phyloP scores from a whole-genome alignment of 2,329 filamentous ascomycete species.

The Tolypocladium guangdongense region DNA sequence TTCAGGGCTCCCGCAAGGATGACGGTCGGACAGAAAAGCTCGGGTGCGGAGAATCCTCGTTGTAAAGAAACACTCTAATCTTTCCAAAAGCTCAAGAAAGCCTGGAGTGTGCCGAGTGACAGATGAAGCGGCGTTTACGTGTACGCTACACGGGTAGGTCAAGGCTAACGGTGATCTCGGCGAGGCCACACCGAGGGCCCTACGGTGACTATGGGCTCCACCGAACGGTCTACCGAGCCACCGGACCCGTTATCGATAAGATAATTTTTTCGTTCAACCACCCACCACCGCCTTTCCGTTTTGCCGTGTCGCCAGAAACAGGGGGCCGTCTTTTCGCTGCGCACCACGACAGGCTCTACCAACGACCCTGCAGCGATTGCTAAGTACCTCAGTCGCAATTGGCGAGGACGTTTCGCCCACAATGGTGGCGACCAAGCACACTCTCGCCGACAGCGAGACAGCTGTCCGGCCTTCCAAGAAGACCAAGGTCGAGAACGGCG shows the following conservation, averaged over 20 bases:
- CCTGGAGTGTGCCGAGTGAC: no score
- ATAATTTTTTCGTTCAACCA: slow-evolving; percentile 9
- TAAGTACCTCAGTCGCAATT: background rate
- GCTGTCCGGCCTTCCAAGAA: slow-evolving; percentile 26
- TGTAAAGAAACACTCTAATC: no score
- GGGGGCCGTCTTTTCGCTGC: background rate
- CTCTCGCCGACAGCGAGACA: slow-evolving; percentile 24
- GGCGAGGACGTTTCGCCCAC: background rate
- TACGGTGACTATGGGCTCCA: background rate
- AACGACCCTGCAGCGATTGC: background rate
- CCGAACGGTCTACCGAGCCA: background rate
- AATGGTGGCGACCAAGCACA: slow-evolving; percentile 31
- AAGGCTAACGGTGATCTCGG: no score
- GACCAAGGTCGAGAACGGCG: slow-evolving; percentile 22
- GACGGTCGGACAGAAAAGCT: no score
- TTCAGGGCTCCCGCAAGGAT: no score
- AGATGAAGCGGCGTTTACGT: no score
- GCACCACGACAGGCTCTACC: background rate
- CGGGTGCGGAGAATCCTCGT: no score
- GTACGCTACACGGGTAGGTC: no score
- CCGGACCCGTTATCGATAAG: slow-evolving; percentile 20
- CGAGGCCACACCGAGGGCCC: no score
- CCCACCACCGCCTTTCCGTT: background rate
- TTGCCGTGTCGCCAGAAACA: background rate
- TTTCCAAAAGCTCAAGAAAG: no score